Base-by-base conservation (phyloP, 2,329 filamentous ascomycete genomes). In the Diaporthe helianthi region DNA sequence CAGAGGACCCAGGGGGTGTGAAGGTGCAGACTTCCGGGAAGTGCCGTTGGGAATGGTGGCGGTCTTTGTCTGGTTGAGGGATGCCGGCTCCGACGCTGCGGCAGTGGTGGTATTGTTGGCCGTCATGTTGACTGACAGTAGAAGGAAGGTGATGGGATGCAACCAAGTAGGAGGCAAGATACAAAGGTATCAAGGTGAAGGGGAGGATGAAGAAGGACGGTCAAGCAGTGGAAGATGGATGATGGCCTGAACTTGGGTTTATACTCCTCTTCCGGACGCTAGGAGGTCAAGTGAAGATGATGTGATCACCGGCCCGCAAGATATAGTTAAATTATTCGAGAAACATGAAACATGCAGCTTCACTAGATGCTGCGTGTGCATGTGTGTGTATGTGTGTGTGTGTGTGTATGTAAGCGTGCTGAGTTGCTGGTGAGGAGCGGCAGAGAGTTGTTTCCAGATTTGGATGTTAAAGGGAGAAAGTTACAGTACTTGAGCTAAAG, bases 1-100 rank as follows among this genome's bases (percentile, higher is more conserved):
- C 51, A 91, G 80, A 41, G 89, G 88, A 7, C 87, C 86, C 65
- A 91, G 82, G 13, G 89, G 89, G 73, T 91, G 89, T 33, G 71
- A 55, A 9, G 54, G 68, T 12, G 67, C 46, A 6, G 70, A 53
- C 22, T 66, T 69, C 10, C 24, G 66, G 26, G 24, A 31, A 17
- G 69, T 15, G 64, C 55, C 29, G 60, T 41, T 67, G 44, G 54
- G 5, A n/a, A 17, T 17, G 46, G 24, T 19, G 22, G 54, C 17
- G 4, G 47, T 33, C 67, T 68, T 67, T 31, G 69, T 51, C 63
- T 53, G 38, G 53, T 54, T 61, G 47, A 66, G 24, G 4, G 22
- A 17, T 33, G 31, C 44, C 22, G 54, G 51, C 5, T 61, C 52
- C 31, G 65, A n/a, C 7, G 31, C 47, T 3, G 64, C 19, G 31